phyloP scores from a whole-genome alignment of 2,329 filamentous ascomycete genomes.

The Pseudofabraea citricarpa region DNA sequence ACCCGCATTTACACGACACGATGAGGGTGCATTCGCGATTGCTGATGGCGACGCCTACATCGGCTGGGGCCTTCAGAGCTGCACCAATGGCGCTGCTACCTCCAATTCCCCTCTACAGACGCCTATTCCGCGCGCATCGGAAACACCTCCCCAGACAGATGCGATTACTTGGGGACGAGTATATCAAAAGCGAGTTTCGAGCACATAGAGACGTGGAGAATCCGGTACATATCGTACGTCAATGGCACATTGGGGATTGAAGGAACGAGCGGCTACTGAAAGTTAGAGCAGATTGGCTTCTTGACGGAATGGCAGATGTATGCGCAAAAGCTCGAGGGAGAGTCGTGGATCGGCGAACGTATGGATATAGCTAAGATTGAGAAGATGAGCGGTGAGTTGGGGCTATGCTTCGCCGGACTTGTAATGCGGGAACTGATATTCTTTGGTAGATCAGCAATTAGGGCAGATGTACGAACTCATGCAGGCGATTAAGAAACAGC shows the following conservation, averaged over 20 bases:
- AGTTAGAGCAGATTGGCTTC: conserved; percentile 71
- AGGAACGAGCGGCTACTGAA: too few species aligned
- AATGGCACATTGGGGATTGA: too few species aligned
- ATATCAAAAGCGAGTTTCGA: conserved; percentile 88
- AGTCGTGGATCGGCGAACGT: conserved; percentile 78
- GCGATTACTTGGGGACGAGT: conserved; percentile 84
- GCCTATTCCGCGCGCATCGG: conserved; percentile 80
- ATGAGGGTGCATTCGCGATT: conserved; percentile 20
- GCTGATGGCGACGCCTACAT: conserved; percentile 20
- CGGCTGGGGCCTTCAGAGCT: conserved; percentile 16
- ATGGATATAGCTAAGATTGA: conserved; percentile 79
- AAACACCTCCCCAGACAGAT: conserved; percentile 68
- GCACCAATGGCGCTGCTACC: conserved; percentile 26
- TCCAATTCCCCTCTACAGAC: conserved; percentile 76
- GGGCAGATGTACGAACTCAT: conserved; percentile 93
- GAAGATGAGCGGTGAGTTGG: conserved; percentile 81
- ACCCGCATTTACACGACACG: too few species aligned
- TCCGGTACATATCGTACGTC: conserved; percentile 77
- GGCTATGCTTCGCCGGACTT: background rate
- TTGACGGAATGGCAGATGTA: conserved; percentile 96
- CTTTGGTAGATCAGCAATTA: conserved; percentile 73
- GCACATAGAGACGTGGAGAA: conserved; percentile 83
- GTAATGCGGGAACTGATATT: conserved; percentile 5
- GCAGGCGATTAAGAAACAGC: conserved; percentile 61
- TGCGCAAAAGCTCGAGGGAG: conserved; percentile 85